These are phyloP conservation scores for Globisporangium middletonii DNA, from an alignment of 352 stramenopile genomes.

Conservation along the genomic window DNA sequence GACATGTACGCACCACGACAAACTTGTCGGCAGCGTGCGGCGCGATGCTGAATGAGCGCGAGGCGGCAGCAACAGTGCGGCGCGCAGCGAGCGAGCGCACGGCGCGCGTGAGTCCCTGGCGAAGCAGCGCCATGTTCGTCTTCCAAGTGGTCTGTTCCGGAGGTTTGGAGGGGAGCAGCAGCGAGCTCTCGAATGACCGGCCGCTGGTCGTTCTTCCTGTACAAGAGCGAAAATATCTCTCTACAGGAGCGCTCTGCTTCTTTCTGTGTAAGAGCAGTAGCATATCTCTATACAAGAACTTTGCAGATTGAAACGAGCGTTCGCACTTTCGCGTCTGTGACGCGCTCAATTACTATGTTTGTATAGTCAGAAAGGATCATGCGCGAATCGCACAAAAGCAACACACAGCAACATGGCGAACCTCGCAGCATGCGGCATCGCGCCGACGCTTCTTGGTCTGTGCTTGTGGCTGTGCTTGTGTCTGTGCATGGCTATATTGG, in stretches of 20 bases:
- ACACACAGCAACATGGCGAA: constrained; percentile 14
- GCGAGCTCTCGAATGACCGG: too few species aligned
- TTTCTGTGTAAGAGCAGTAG: too few species aligned
- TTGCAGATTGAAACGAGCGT: too few species aligned
- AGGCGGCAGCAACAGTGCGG: constrained; percentile 15
- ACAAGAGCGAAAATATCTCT: too few species aligned
- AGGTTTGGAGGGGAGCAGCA: constrained; percentile 12
- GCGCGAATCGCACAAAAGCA: background rate
- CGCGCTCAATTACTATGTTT: too few species aligned
- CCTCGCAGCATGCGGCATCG: constrained; percentile 46
- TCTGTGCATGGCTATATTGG: background rate
- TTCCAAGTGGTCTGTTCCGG: constrained; percentile 15
- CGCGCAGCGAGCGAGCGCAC: constrained; percentile 22
- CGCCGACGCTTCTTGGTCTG: constrained; percentile 53
- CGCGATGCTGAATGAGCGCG: constrained; percentile 38
- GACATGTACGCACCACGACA: constrained; percentile 41
- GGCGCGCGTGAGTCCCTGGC: constrained; percentile 43
- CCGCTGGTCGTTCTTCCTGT: too few species aligned
- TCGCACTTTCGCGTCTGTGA: too few species aligned
- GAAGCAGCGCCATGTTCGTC: constrained; percentile 40
- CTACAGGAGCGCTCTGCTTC: too few species aligned
- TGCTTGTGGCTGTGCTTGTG: background rate
- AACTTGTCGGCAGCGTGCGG: constrained; percentile 76
- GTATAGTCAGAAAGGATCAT: too few species aligned
- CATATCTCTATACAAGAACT: too few species aligned